Evolutionary conservation across 768 basidiomycete genomes (phyloP).

Genomic region (Leccinellum albellum): DNA sequence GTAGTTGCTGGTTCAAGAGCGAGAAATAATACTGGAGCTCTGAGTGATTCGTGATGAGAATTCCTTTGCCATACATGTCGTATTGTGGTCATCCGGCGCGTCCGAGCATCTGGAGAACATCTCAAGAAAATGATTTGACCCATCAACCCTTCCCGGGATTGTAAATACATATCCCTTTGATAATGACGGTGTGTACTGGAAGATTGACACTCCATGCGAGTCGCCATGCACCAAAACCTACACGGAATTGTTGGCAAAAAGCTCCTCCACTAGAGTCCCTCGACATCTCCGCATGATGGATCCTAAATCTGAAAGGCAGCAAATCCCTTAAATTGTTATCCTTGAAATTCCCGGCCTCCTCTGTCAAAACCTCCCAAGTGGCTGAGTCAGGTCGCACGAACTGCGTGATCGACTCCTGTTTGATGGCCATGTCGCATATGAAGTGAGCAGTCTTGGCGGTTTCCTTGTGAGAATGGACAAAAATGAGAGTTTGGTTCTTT

Average conservation of each 20-base stretch:
- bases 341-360: too few species aligned
- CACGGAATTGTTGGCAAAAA: slow-evolving; percentile 88
- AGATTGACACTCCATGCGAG: slow-evolving; percentile 99
- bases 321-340: slow-evolving; percentile 84
- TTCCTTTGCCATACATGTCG: too few species aligned
- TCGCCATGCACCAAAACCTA: slow-evolving; percentile 97
- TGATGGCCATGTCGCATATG: too few species aligned
- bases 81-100: slow-evolving; percentile 95
- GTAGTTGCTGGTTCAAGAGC: slow-evolving; percentile 92
- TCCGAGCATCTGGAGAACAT: slow-evolving; percentile 97
- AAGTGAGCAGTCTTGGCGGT: slow-evolving; percentile 97
- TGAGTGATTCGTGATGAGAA: slow-evolving; percentile 91
- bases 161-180: slow-evolving; percentile 99
- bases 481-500: slow-evolving; percentile 90
- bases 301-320: slow-evolving; percentile 95
- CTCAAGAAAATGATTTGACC: slow-evolving; percentile 93
- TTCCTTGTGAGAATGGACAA: slow-evolving; percentile 97
- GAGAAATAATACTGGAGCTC: slow-evolving; percentile 98
- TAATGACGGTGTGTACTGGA: slow-evolving; percentile 96
- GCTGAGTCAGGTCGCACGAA: slow-evolving; percentile 94
- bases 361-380: slow-evolving; percentile 81
- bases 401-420: slow-evolving; percentile 90
- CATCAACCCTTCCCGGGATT: slow-evolving; percentile 98
- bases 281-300: slow-evolving; percentile 94
- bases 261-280: slow-evolving; percentile 83